These are phyloP conservation scores for Eucalyptus caleyi DNA, from an alignment of 345 rosid genomes.

Conservation along the genomic window DNA sequence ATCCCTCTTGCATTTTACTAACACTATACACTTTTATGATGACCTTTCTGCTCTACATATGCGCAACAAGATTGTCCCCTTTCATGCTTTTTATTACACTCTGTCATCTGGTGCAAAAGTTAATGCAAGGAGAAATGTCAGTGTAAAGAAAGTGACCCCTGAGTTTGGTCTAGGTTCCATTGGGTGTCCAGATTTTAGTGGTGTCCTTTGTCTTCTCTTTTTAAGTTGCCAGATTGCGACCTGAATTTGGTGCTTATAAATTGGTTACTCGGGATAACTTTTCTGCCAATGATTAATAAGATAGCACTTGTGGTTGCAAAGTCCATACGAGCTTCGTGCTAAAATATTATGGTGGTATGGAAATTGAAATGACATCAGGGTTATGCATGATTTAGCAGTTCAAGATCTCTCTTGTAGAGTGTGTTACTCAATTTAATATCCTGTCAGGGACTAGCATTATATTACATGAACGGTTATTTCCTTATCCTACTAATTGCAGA, in stretches of 20 bases:
- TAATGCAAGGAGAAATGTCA: not conserved
- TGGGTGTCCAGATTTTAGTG: not conserved
- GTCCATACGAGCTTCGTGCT: not conserved
- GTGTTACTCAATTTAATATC: not conserved
- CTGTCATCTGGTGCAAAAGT: not conserved
- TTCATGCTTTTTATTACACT: not conserved
- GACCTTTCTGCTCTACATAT: not conserved
- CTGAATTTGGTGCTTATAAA: not conserved
- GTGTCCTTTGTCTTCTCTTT: not conserved
- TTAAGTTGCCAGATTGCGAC: not conserved
- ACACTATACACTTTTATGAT: not conserved
- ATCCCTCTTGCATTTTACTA: not conserved
- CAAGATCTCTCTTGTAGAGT: not conserved
- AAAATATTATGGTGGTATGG: not conserved
- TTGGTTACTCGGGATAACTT: not conserved
- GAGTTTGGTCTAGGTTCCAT: not conserved
- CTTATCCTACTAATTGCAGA: constrained; percentile 22
- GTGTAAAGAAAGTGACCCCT: not conserved
- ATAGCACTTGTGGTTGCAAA: not conserved
- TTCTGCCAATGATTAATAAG: not conserved
- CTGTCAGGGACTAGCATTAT: not conserved
- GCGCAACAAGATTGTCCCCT: not conserved
- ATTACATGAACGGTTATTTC: not conserved
- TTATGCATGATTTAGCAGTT: not conserved
- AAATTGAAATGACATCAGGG: not conserved